phyloP scores from a whole-genome alignment of 75 land plant species.

The Adiantum capillusveneris region DNA sequence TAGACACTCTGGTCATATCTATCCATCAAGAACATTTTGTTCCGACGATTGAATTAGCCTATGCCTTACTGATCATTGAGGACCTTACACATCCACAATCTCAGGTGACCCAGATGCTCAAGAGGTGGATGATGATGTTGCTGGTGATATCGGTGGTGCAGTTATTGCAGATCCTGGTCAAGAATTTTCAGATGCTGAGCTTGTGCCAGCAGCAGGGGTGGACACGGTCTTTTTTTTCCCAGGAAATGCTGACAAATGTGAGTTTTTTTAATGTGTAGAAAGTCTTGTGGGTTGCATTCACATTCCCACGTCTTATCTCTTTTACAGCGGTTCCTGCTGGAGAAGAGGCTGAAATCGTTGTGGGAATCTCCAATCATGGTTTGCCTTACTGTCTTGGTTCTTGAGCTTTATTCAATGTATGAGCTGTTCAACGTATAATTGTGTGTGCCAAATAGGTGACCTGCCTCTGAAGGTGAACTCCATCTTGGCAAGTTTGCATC shows the following conservation, averaged over 20 bases:
- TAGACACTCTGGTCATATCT: too few species aligned
- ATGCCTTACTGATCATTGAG: too few species aligned
- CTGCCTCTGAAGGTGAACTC: conserved; percentile 50
- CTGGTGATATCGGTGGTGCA: neutral
- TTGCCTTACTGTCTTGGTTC: neutral
- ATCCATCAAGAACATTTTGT: too few species aligned
- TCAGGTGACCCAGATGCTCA: too few species aligned
- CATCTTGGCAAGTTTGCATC: conserved; percentile 64
- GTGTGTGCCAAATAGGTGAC: conserved; percentile 43
- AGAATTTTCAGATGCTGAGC: conserved; percentile 31
- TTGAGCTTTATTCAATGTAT: too few species aligned
- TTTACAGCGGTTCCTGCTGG: conserved; percentile 75
- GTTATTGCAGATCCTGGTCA: neutral
- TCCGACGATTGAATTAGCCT: too few species aligned
- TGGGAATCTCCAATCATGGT: conserved; percentile 85
- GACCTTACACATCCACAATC: too few species aligned
- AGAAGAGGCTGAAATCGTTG: conserved; percentile 64
- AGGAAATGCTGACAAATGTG: conserved; percentile 50
- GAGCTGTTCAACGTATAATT: too few species aligned
- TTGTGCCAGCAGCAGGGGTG: conserved; percentile 60
- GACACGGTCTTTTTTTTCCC: conserved; percentile 69
- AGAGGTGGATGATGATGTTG: neutral
- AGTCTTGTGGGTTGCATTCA: neutral
- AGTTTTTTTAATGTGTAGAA: neutral
- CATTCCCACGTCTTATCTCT: neutral